Conservation (phyloP, 1,139 yeast genomes). For the Candida labiduridarum region DNA sequence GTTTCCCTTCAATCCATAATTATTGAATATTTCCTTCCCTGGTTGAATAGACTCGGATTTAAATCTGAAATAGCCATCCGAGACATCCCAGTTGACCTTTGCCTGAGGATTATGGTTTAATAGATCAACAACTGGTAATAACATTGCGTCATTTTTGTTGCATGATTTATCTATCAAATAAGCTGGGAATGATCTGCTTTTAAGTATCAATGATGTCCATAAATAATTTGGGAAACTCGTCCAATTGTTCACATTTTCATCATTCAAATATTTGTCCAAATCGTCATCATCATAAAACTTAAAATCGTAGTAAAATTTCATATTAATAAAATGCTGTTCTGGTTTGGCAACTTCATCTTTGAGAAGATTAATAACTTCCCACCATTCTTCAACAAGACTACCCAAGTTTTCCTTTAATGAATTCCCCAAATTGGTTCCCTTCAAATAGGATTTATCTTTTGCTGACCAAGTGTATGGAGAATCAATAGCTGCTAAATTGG, state of each 20-base stretch:
- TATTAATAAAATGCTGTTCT: slow-evolving; percentile 37
- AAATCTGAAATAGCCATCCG: slow-evolving; percentile 29
- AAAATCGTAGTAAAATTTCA: slow-evolving; percentile 51
- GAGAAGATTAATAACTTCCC: slow-evolving; percentile 37
- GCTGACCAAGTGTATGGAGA: slow-evolving; percentile 69
- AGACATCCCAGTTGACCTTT: slow-evolving; percentile 63
- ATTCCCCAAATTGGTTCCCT: slow-evolving; percentile 59
- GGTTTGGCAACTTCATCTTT: slow-evolving; percentile 40
- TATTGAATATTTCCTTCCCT: slow-evolving; percentile 65
- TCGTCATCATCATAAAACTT: slow-evolving; percentile 47
- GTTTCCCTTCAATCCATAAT: slow-evolving; percentile 86
- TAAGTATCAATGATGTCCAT: slow-evolving; percentile 74
- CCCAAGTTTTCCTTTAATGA: slow-evolving; percentile 39
- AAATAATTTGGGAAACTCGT: slow-evolving; percentile 64
- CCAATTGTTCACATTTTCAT: slow-evolving; percentile 46
- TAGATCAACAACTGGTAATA: slow-evolving; percentile 78
- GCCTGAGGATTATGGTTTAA: slow-evolving; percentile 69
- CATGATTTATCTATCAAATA: slow-evolving; percentile 37
- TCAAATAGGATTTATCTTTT: slow-evolving; percentile 50
- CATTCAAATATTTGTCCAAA: slow-evolving; percentile 29
- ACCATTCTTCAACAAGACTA: slow-evolving; percentile 54
- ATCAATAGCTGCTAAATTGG: slow-evolving; percentile 47
- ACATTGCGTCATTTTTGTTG: slow-evolving; percentile 55
- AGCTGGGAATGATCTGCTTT: slow-evolving; percentile 80
- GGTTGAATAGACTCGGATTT: slow-evolving; percentile 24